phyloP scores from a whole-genome alignment of 2,329 filamentous ascomycete species.

The Apiospora rasikravindrae region DNA sequence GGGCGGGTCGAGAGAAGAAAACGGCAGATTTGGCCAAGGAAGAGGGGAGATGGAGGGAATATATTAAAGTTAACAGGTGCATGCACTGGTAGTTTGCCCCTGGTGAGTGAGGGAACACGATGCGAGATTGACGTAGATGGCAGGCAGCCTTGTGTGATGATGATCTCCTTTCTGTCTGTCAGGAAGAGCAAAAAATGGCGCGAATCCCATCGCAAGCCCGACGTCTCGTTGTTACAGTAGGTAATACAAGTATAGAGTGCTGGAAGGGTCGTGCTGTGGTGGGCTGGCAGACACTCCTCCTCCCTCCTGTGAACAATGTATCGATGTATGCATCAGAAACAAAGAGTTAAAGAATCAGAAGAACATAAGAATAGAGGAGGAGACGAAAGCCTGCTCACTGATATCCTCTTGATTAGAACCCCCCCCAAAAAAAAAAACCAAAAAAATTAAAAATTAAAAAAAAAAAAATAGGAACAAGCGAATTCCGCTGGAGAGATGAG shows the following conservation, averaged over 20 bases:
- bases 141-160: not conserved
- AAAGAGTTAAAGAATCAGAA: not conserved
- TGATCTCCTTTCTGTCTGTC: not conserved
- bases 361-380: not conserved
- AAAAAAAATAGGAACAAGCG: not conserved
- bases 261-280: not conserved
- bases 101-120: not conserved
- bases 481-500: not conserved
- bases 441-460: not conserved
- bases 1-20: not conserved
- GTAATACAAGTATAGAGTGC: not conserved
- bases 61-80: not conserved
- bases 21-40: not conserved
- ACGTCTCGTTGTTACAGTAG: not conserved
- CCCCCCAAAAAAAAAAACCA: too few relatives aligned
- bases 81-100: not conserved
- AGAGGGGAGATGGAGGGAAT: not conserved
- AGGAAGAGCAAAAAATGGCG: not conserved
- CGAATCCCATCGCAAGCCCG: not conserved
- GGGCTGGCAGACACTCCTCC: not conserved
- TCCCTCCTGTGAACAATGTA: not conserved
- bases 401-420: not conserved
- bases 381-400: not conserved
- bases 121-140: not conserved
- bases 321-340: too few relatives aligned